Percentiles rank a stretch among this genome's conserved stretches.
These are phyloP conservation scores for Baorangia bicolor DNA, from an alignment of 768 basidiomycete species.

Conservation along the genomic window DNA sequence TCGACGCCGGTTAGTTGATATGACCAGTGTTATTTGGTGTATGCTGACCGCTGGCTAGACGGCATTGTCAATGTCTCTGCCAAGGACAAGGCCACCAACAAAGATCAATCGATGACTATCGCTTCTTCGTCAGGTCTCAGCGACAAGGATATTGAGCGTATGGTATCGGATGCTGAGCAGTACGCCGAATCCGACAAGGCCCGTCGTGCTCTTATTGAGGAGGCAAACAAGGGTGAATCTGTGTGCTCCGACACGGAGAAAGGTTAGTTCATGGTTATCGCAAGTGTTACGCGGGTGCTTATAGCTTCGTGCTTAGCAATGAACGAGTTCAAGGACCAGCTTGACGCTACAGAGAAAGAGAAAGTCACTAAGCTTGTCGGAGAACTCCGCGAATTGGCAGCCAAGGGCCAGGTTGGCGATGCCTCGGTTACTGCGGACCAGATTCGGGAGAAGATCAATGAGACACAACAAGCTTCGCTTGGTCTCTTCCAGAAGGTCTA, in stretches of 20 bases:
- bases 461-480: slow-evolving; percentile 92
- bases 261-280: slow-evolving; percentile 43
- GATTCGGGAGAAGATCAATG: slow-evolving; percentile 90
- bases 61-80: slow-evolving; percentile 98
- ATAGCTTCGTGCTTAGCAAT: slow-evolving; percentile 54
- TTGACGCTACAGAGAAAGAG: slow-evolving; percentile 89
- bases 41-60: slow-evolving; percentile 40
- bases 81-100: slow-evolving; percentile 88
- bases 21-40: neutral
- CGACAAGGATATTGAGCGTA: slow-evolving; percentile 95
- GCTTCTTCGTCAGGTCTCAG: slow-evolving; percentile 95
- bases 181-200: slow-evolving; percentile 92
- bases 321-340: slow-evolving; percentile 96
- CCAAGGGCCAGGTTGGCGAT: slow-evolving; percentile 88
- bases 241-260: slow-evolving; percentile 96
- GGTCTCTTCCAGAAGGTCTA: slow-evolving; percentile 98
- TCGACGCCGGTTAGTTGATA: slow-evolving; percentile 74
- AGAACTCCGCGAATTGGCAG: slow-evolving; percentile 86
- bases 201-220: slow-evolving; percentile 87
- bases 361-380: slow-evolving; percentile 85
- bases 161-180: slow-evolving; percentile 93
- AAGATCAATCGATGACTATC: slow-evolving; percentile 96
- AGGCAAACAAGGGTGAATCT: slow-evolving; percentile 94
- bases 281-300: neutral
- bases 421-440: slow-evolving; percentile 75